These are phyloP conservation scores for Mrakia frigida DNA, from an alignment of 768 basidiomycete species.

Conservation along the genomic window DNA sequence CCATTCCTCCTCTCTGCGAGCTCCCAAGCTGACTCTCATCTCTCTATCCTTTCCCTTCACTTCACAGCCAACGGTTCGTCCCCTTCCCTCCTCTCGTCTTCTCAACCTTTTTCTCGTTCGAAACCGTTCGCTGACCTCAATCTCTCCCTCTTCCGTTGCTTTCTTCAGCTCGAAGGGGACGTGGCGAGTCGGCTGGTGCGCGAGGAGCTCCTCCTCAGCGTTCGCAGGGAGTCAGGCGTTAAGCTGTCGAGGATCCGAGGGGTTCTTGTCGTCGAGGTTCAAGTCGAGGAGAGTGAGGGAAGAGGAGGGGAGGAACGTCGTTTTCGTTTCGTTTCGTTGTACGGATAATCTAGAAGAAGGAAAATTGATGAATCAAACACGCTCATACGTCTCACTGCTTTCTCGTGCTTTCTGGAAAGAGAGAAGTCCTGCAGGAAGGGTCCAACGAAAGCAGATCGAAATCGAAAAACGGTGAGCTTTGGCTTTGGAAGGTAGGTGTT, in stretches of 20 bases:
- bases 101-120: no score
- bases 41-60: neutral
- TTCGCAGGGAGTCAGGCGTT: conserved; percentile 32
- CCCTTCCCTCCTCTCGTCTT: neutral
- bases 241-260: neutral
- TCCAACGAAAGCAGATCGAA: no score
- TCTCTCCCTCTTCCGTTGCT: neutral
- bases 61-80: conserved; percentile 5
- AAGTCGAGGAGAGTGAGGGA: no score
- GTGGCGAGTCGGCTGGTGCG: conserved; percentile 18
- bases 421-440: no score
- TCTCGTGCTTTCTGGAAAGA: no score
- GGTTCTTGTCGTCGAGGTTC: neutral
- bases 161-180: conserved; percentile 25
- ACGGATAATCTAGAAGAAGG: neutral
- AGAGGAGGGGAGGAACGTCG: no score
- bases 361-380: neutral
- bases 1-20: neutral
- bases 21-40: neutral
- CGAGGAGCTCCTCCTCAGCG: conserved; percentile 20
- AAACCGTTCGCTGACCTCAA: neutral
- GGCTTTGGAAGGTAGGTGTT: neutral
- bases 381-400: neutral
- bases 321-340: neutral
- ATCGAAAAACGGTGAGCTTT: neutral